phyloP scores from a whole-genome alignment of 2,329 filamentous ascomycete genomes.

The Didymella glomerata region DNA sequence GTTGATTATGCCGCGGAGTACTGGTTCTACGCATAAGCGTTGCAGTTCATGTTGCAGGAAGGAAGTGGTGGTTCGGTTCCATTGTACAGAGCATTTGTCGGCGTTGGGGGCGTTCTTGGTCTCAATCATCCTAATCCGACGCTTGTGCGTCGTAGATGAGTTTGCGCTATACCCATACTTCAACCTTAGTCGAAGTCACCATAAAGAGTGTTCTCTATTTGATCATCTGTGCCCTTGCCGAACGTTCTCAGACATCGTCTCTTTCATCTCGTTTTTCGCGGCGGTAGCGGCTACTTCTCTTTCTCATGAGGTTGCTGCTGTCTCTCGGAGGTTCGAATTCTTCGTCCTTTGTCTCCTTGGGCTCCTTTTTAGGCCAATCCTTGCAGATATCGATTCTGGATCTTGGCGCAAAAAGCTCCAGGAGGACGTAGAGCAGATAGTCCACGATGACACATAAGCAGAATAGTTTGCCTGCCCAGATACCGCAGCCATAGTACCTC shows the following conservation, averaged over 20 bases:
- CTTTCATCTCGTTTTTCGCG: slow-evolving; percentile 36
- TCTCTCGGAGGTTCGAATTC: slow-evolving; percentile 22
- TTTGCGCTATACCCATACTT: slow-evolving; percentile 27
- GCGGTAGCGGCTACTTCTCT: slow-evolving; percentile 40
- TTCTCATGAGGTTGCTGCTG: slow-evolving; percentile 29
- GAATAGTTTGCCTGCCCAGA: slow-evolving; percentile 98
- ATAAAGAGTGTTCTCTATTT: slow-evolving; percentile 16
- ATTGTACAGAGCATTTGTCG: slow-evolving; percentile 46
- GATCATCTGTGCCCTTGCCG: neutral
- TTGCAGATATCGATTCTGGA: slow-evolving; percentile 87
- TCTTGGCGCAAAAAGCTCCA: slow-evolving; percentile 87
- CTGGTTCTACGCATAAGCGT: slow-evolving; percentile 62
- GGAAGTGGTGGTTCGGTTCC: slow-evolving; percentile 4
- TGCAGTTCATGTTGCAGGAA: neutral
- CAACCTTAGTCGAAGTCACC: slow-evolving; percentile 33
- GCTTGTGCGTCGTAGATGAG: slow-evolving; percentile 15
- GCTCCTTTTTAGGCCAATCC: slow-evolving; percentile 84
- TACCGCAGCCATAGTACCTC: slow-evolving; percentile 95
- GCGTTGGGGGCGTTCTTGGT: slow-evolving; percentile 35
- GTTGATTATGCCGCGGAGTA: slow-evolving; percentile 87
- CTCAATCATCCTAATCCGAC: neutral
- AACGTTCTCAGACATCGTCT: slow-evolving; percentile 25
- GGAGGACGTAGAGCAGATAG: slow-evolving; percentile 85
- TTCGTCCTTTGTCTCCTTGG: slow-evolving; percentile 27
- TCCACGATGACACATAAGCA: slow-evolving; percentile 94